phyloP scores from a whole-genome alignment of 2,329 filamentous ascomycete genomes.

The Penicillium sp. region DNA sequence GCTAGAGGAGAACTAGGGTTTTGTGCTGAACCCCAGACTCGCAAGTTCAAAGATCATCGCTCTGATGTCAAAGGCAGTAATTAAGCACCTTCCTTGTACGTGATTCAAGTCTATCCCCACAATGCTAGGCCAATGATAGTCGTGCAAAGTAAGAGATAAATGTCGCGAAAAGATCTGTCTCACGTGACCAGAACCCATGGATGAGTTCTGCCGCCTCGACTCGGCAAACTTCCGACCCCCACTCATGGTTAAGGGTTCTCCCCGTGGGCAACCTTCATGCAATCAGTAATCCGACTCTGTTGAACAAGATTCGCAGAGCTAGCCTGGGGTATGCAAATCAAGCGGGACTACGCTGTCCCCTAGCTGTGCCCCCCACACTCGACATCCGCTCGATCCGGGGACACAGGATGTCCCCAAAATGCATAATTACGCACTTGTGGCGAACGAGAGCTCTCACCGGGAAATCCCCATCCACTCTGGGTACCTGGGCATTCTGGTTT shows the following conservation, averaged over 20 bases:
- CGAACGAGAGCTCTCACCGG: slow-evolving; percentile 9
- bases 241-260: slow-evolving; percentile 20
- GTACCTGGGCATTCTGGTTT: neutral
- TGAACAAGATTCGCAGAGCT: neutral
- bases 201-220: neutral
- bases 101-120: neutral
- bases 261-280: slow-evolving; percentile 7
- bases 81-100: neutral
- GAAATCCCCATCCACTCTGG: neutral
- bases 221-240: slow-evolving; percentile 12
- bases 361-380: slow-evolving; percentile 11
- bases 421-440: slow-evolving; percentile 10
- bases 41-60: neutral
- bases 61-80: neutral
- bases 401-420: slow-evolving; percentile 4
- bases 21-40: neutral
- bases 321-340: slow-evolving; percentile 9
- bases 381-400: slow-evolving; percentile 11
- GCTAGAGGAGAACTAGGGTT: neutral
- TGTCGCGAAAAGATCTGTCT: neutral
- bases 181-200: neutral
- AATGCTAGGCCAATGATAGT: neutral
- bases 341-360: slow-evolving; percentile 7
- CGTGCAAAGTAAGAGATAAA: neutral
- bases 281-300: neutral